A percentile compares a stretch with the other conserved stretches of the same genome.
These are phyloP conservation scores for Eucalyptus pumila DNA, from an alignment of 345 rosid genomes.

Conservation along the genomic window DNA sequence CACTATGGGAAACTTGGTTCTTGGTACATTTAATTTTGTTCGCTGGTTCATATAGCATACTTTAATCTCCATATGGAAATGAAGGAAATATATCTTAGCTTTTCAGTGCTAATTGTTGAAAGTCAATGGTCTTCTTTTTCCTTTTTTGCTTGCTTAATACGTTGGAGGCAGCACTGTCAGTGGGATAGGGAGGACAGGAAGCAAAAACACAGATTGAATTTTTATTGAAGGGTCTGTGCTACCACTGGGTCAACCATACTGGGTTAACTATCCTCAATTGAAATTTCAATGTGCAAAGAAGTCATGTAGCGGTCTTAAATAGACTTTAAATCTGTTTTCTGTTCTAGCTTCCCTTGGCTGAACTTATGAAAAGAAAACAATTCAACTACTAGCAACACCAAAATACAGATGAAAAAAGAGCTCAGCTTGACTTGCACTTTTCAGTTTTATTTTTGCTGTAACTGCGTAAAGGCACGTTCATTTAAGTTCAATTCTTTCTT, in stretches of 20 bases:
- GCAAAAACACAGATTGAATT: neutral
- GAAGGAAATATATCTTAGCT: neutral
- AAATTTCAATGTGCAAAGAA: neutral
- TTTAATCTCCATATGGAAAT: neutral
- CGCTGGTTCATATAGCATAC: neutral
- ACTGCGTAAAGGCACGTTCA: neutral
- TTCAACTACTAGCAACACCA: neutral
- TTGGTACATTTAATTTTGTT: conserved; percentile 32
- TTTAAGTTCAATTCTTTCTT: neutral
- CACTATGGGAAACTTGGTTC: conserved; percentile 54
- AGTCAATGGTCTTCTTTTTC: neutral
- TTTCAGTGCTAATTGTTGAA: neutral
- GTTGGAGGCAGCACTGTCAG: neutral
- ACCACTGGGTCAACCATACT: neutral
- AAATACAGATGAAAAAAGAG: neutral
- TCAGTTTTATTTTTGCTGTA: neutral
- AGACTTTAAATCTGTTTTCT: neutral
- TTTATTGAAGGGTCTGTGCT: neutral
- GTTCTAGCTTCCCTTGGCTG: neutral
- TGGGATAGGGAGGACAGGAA: neutral
- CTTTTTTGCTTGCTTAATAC: neutral
- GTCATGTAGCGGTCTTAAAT: neutral
- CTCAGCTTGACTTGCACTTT: neutral
- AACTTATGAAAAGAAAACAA: neutral
- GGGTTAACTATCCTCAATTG: neutral